Percentiles rank a stretch among this genome's conserved stretches.
These are phyloP conservation scores for Saccharomycopsis crataegensis DNA, from an alignment of 1,139 yeast genomes.

Conservation along the genomic window DNA sequence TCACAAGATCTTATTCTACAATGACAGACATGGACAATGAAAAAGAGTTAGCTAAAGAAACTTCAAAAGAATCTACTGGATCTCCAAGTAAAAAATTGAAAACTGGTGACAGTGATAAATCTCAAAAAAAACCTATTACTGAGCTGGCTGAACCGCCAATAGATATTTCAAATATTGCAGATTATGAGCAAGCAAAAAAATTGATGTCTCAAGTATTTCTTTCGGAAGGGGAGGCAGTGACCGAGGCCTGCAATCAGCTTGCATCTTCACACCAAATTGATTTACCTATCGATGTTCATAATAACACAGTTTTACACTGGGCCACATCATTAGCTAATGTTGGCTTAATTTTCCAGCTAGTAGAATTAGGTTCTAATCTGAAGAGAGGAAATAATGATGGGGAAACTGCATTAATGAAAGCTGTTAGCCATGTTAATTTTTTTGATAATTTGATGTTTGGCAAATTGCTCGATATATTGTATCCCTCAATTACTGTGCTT, in stretches of 20 bases:
- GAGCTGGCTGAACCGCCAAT: conserved; percentile 7
- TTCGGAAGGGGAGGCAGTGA: conserved; percentile 32
- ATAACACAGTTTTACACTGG: conserved; percentile 94
- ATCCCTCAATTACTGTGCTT: conserved; percentile 66
- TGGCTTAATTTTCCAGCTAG: conserved; percentile 63
- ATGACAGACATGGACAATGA: conserved; percentile 31
- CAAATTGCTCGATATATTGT: conserved; percentile 59
- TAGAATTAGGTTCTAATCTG: conserved; percentile 51
- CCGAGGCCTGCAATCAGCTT: conserved; percentile 23
- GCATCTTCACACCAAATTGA: conserved; percentile 39
- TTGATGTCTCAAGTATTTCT: conserved; percentile 51
- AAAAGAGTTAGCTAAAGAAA: neutral
- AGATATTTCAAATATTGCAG: conserved; percentile 23
- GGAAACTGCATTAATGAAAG: conserved; percentile 83
- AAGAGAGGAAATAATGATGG: conserved; percentile 76
- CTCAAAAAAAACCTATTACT: neutral
- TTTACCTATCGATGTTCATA: conserved; percentile 85
- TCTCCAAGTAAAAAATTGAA: conserved; percentile 34
- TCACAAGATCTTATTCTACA: conserved; percentile 27
- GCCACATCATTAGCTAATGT: conserved; percentile 87
- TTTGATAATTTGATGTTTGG: conserved; percentile 72
- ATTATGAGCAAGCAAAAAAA: conserved; percentile 45
- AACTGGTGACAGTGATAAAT: conserved; percentile 1
- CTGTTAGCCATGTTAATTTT: conserved; percentile 84
- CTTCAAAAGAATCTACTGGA: neutral